Conservation (phyloP, 1,139 yeast genomes). For the Pichia sp. region DNA sequence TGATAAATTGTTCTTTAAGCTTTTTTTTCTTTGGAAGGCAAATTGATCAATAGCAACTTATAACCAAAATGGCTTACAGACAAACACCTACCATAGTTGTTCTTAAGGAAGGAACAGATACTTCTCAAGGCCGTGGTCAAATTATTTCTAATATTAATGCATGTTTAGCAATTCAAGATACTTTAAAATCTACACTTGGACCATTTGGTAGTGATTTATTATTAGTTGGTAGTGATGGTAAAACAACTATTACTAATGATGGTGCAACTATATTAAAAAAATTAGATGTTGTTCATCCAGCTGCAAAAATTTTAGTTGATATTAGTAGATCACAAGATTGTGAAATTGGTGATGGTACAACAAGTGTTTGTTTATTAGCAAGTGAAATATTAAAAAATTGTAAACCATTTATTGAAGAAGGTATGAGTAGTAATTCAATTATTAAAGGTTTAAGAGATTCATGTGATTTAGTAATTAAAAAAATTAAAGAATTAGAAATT, state of each 20-base stretch:
- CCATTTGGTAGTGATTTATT: slow-evolving; percentile 96
- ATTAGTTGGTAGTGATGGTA: slow-evolving; percentile 76
- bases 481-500: slow-evolving; percentile 69
- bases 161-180: slow-evolving; percentile 93
- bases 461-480: slow-evolving; percentile 65
- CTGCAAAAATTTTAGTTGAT: slow-evolving; percentile 92
- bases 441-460: slow-evolving; percentile 86
- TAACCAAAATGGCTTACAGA: slow-evolving; percentile 66
- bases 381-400: slow-evolving; percentile 93
- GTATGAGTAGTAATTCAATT: slow-evolving; percentile 84
- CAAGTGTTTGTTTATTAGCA: slow-evolving; percentile 89
- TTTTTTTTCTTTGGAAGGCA: too few species aligned
- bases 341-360: slow-evolving; percentile 98
- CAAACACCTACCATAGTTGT: slow-evolving; percentile 97
- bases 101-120: slow-evolving; percentile 93
- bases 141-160: slow-evolving; percentile 93
- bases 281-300: slow-evolving; percentile 96
- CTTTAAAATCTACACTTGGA: slow-evolving; percentile 90
- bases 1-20: too few species aligned
- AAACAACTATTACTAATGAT: slow-evolving; percentile 92
- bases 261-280: slow-evolving; percentile 94
- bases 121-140: slow-evolving; percentile 96
- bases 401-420: slow-evolving; percentile 88
- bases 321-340: slow-evolving; percentile 96
- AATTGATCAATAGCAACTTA: too few species aligned